Base-by-base conservation (phyloP, 345 rosid species). In the Linum tenue region DNA sequence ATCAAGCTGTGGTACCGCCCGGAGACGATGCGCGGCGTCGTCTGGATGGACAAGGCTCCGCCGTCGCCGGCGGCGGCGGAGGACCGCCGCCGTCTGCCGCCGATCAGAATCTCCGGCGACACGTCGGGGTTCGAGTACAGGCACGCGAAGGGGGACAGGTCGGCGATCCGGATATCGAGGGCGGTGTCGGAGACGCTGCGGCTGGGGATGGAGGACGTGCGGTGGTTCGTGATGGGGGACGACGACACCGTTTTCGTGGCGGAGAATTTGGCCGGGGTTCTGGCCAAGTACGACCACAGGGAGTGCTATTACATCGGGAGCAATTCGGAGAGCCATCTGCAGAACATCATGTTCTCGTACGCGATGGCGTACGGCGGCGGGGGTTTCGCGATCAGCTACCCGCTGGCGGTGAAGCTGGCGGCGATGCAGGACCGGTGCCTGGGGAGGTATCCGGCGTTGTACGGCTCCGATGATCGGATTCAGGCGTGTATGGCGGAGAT, bases 191-290 rank as follows among this genome's bases (percentile, higher is more conserved):
- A 91, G 68, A 85, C 86, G 2, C 66, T 87, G 43, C 78, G 83
- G 72, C 72, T 77, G 1, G 77, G 80, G 1, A 59, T 81, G 66
- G 69, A 78, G 69, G 70, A 72, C 4, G 83, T 83, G 76, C 74
- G 96, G 67, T 89, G 96, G 95, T 78, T 91, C 31, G 98, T 89
- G 41, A 85, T 89, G 95, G 95, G 96, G 42, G 98, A 89, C 16
- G 96, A 89, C 60, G 95, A 91, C 66, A 91, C 98, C 0, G 81
- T 87, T 17, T 89, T 87, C 57, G 71, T 82, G 44, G 44, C 85
- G 5, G 92, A 91, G 58, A 91, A 91, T 71, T 65, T 91, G 37
- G 71, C 83, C 2, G 72, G 78, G 38, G 89, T 89, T 65, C 72
- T 91, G 67, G 75, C 83, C 0, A 91, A 85, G 36, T 84, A 86